phyloP scores from a whole-genome alignment of 108 stramenopile genomes.

The Asterionellopsis glacialis region DNA sequence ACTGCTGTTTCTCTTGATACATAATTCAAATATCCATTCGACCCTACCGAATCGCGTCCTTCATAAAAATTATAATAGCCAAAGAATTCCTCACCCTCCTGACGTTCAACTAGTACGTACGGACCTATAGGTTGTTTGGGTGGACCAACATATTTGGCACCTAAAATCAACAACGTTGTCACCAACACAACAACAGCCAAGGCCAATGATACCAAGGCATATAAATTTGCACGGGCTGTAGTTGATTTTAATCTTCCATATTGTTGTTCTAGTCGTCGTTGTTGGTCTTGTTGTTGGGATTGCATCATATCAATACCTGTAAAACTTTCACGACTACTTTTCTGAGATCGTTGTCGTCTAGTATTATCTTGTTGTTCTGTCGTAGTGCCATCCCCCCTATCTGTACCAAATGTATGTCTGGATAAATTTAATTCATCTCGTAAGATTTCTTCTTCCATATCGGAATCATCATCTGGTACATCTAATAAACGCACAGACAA shows the following conservation, averaged over 20 bases:
- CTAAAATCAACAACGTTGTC: constrained; percentile 8
- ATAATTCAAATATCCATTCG: constrained; percentile 67
- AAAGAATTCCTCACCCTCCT: constrained; percentile 69
- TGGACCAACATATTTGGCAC: constrained; percentile 50
- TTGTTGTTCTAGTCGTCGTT: not conserved
- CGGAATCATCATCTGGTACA: constrained; percentile 25
- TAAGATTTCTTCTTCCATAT: constrained; percentile 23
- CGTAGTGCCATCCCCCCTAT: not conserved
- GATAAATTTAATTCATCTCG: constrained; percentile 15
- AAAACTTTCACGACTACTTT: too few species aligned
- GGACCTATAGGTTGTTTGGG: constrained; percentile 71
- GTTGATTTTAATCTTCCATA: not conserved
- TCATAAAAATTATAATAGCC: constrained; percentile 69
- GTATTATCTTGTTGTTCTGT: not conserved
- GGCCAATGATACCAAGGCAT: constrained; percentile 7
- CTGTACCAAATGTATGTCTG: not conserved
- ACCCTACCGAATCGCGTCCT: constrained; percentile 78
- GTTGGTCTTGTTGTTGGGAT: too few species aligned
- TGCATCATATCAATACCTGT: too few species aligned
- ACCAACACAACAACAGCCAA: constrained; percentile 7
- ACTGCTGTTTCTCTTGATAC: constrained; percentile 44
- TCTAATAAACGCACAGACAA: constrained; percentile 29
- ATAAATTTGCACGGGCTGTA: not conserved
- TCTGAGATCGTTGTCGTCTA: constrained; percentile 5
- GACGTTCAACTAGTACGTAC: constrained; percentile 70